These are phyloP conservation scores for Phytophthora ohioensis DNA, from an alignment of 352 stramenopile species.

Conservation along the genomic window DNA sequence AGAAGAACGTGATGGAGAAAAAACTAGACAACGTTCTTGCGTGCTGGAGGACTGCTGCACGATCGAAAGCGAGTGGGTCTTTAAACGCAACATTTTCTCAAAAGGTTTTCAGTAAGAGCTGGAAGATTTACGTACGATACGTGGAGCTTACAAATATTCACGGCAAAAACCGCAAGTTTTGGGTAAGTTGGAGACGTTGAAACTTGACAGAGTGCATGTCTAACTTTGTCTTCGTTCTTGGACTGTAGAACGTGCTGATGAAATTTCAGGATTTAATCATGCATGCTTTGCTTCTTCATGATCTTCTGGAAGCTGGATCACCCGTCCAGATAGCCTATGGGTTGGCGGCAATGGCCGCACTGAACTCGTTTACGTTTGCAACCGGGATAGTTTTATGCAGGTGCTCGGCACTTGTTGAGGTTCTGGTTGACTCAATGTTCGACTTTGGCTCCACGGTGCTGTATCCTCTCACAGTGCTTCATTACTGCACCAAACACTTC, in stretches of 20 bases:
- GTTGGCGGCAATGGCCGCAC: slow-evolving; percentile 23
- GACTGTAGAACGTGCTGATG: slow-evolving; percentile 35
- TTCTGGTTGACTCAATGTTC: slow-evolving; percentile 47
- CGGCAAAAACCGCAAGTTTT: slow-evolving; percentile 43
- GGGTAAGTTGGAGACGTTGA: slow-evolving; percentile 21
- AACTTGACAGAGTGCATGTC: neutral
- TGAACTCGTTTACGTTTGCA: slow-evolving; percentile 31
- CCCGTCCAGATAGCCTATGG: slow-evolving; percentile 18
- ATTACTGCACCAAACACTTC: slow-evolving; percentile 36
- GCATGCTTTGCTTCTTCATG: slow-evolving; percentile 25
- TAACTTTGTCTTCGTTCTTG: neutral
- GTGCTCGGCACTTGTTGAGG: slow-evolving; percentile 32
- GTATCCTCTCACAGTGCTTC: slow-evolving; percentile 38
- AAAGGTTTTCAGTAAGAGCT: slow-evolving; percentile 6
- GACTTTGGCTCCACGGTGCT: slow-evolving; percentile 43
- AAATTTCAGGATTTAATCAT: slow-evolving; percentile 43
- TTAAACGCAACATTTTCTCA: neutral
- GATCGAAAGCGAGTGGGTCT: neutral
- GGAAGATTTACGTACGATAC: slow-evolving; percentile 3
- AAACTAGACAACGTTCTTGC: slow-evolving; percentile 2
- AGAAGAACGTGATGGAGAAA: slow-evolving; percentile 12
- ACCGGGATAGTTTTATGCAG: slow-evolving; percentile 7
- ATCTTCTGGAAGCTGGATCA: slow-evolving; percentile 37
- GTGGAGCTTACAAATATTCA: slow-evolving; percentile 38
- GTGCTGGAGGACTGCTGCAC: slow-evolving; percentile 9